Base-by-base conservation (phyloP, 805 yeast species). In the Kodamaea nitidulidarum region DNA sequence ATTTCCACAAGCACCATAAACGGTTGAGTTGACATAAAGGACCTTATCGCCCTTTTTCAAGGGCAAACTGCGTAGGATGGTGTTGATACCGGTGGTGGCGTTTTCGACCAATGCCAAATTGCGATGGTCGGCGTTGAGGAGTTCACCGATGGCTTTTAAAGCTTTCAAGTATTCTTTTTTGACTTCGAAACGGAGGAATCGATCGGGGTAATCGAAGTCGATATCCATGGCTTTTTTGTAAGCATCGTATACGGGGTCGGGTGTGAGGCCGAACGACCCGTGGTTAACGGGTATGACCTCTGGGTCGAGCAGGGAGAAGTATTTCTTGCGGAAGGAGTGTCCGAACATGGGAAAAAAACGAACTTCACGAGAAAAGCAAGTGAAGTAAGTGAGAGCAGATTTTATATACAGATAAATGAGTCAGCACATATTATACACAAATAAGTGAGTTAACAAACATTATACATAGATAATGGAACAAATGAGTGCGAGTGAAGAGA, bases 201-300 rank as follows among this genome's bases (percentile, higher is more conserved):
- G 46, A 50, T 81, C 87, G 0, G 87, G 80, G 44, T 61, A 69
- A 4, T 44, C 39, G 21, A 48, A 44, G 39, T 61, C 67, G 7
- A 50, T 35, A 7, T 46, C 46, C 40, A 56, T 47, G 15, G 46
- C 42, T 11, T 57, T 47, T 24, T 57, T 43, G 43, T 60, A 71
- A 10, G 57, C 60, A 1, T 71, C 70, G 16, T 65, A 46, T 1
- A 81, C 76, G 4, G 67, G 60, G 7, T 53, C 60, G 0, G 88
- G 84, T 3, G 73, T 63, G 1, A 71, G 60, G 1, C 88, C 88
- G 50, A 58, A 82, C 1, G 84, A 73, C 6, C 88, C 88, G 52
- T 81, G 81, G 56, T 82, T 82, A 32, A 80, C 70, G 11, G 76
- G 74, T 3, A 55, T 54, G 7, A 66, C 63, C 2, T 55, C 65